Evolutionary conservation across 1,284 basidiomycete species (phyloP).

Genomic region (Cutaneotrichosporon cavernicola): DNA sequence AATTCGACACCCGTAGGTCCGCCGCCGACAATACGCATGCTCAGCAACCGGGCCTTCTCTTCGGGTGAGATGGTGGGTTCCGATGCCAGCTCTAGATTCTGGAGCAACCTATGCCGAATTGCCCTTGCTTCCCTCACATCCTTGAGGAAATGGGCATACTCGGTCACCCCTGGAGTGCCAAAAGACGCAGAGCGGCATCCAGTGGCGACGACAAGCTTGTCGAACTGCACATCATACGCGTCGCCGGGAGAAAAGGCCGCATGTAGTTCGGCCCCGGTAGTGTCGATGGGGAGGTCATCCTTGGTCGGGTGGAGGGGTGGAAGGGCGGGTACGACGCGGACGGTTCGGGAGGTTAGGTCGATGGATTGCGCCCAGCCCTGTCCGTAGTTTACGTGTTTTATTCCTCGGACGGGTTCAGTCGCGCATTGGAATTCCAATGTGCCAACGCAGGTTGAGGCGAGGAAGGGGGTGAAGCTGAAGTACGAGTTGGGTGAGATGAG

Average conservation of each 20-base stretch:
- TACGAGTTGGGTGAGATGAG: slow-evolving; percentile 71
- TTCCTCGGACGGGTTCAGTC: slow-evolving; percentile 68
- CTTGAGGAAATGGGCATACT: slow-evolving; percentile 77
- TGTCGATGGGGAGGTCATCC: slow-evolving; percentile 10
- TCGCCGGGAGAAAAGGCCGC: slow-evolving; percentile 24
- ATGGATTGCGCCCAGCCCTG: slow-evolving; percentile 55
- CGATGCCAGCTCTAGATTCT: slow-evolving; percentile 75
- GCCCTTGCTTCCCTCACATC: slow-evolving; percentile 76
- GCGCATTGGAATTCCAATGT: slow-evolving; percentile 78
- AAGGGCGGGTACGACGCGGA: slow-evolving; percentile 53
- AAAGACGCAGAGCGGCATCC: slow-evolving; percentile 77
- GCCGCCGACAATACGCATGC: slow-evolving; percentile 75
- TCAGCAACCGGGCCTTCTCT: slow-evolving; percentile 66
- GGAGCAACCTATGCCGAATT: slow-evolving; percentile 73
- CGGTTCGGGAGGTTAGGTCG: slow-evolving; percentile 63
- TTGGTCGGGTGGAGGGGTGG: slow-evolving; percentile 24
- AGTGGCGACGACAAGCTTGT: slow-evolving; percentile 79
- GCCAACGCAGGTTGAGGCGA: slow-evolving; percentile 74
- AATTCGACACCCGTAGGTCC: slow-evolving; percentile 70
- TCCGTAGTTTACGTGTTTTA: slow-evolving; percentile 38
- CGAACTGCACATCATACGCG: slow-evolving; percentile 64
- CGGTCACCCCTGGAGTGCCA: slow-evolving; percentile 63
- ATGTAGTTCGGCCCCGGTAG: slow-evolving; percentile 50
- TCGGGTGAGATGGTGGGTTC: slow-evolving; percentile 67
- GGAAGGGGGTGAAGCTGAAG: slow-evolving; percentile 79